Percentiles rank a stretch among this genome's conserved stretches.
These are phyloP conservation scores for Zoysia matrella DNA, from an alignment of 202 grass and related monocot genomes.

Conservation along the genomic window DNA sequence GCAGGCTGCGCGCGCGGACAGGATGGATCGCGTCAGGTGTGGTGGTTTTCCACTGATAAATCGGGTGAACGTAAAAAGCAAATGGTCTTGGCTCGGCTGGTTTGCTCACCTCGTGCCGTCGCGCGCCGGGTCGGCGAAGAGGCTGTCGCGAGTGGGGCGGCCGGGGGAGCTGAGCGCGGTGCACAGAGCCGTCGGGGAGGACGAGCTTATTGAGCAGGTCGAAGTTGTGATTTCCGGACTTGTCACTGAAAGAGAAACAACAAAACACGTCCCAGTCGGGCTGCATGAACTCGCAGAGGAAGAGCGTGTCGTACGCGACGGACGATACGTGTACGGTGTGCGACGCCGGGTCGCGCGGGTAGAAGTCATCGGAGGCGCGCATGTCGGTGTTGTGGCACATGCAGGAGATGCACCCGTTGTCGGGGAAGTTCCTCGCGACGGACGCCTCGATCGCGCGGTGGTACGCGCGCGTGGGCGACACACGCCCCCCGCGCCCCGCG, in stretches of 20 bases:
- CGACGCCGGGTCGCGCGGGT: too few relatives aligned
- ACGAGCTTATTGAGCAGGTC: slow-evolving; percentile 71
- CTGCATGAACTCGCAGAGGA: slow-evolving; percentile 93
- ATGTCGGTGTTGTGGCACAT: slow-evolving; percentile 94
- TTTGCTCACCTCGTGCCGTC: too few relatives aligned
- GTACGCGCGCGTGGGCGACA: slow-evolving; percentile 58
- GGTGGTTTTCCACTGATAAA: too few relatives aligned
- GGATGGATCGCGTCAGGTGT: too few relatives aligned
- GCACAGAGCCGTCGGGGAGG: slow-evolving; percentile 78
- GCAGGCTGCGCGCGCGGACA: too few relatives aligned
- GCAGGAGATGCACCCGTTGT: slow-evolving; percentile 84
- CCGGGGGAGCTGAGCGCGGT: slow-evolving; percentile 63
- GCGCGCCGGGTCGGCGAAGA: slow-evolving; percentile 58
- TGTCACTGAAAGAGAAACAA: slow-evolving; percentile 54
- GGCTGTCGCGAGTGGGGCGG: slow-evolving; percentile 70
- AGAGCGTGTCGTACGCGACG: slow-evolving; percentile 81
- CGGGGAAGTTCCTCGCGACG: slow-evolving; percentile 61
- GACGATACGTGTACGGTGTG: slow-evolving; percentile 70
- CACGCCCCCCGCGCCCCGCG: slow-evolving; percentile 58
- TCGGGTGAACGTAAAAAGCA: too few relatives aligned
- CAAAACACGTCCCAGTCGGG: slow-evolving; percentile 88
- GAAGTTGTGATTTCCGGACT: slow-evolving; percentile 77
- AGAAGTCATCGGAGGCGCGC: slow-evolving; percentile 50
- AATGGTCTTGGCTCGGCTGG: too few relatives aligned
- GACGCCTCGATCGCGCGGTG: slow-evolving; percentile 75